Percentiles rank a stretch among this genome's conserved stretches.
These are phyloP conservation scores for Dendrocalamus sinicus DNA, from an alignment of 176 grass and related monocot genomes.

Conservation along the genomic window DNA sequence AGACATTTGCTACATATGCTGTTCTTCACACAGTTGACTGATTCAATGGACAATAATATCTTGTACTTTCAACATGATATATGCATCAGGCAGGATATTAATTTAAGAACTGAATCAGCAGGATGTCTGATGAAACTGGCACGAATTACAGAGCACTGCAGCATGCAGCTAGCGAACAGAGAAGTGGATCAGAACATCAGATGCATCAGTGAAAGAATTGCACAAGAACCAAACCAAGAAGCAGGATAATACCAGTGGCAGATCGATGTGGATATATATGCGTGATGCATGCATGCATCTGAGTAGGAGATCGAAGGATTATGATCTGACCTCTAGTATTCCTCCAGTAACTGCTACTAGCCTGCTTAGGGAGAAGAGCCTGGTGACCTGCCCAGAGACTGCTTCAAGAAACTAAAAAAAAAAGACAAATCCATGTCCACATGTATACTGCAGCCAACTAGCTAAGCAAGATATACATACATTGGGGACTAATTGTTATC, in stretches of 20 bases:
- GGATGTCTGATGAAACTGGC: conserved; percentile 37
- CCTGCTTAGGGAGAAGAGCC: conserved; percentile 48
- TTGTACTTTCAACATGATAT: conserved; percentile 4
- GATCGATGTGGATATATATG: conserved; percentile 30
- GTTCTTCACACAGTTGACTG: not conserved
- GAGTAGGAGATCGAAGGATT: conserved; percentile 31
- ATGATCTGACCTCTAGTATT: conserved; percentile 31
- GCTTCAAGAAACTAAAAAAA: conserved; percentile 33
- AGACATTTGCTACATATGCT: not conserved
- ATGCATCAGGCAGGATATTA: conserved; percentile 10
- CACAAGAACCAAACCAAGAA: conserved; percentile 53
- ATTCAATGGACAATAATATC: not conserved
- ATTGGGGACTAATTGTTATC: conserved; percentile 34
- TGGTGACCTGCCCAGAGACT: conserved; percentile 11
- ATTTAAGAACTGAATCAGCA: conserved; percentile 15
- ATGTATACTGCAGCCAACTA: not conserved
- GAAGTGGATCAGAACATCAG: conserved; percentile 44
- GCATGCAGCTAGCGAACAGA: conserved; percentile 23
- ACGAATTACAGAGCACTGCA: conserved; percentile 39
- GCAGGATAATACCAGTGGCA: conserved; percentile 12
- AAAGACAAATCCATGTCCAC: not conserved
- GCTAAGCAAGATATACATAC: conserved; percentile 13
- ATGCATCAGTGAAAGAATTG: conserved; percentile 42
- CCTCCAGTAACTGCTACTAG: conserved; percentile 33
- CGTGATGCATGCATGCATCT: conserved; percentile 31